Base-by-base conservation (phyloP, 1,139 yeast species). In the Pichia norvegensis region DNA sequence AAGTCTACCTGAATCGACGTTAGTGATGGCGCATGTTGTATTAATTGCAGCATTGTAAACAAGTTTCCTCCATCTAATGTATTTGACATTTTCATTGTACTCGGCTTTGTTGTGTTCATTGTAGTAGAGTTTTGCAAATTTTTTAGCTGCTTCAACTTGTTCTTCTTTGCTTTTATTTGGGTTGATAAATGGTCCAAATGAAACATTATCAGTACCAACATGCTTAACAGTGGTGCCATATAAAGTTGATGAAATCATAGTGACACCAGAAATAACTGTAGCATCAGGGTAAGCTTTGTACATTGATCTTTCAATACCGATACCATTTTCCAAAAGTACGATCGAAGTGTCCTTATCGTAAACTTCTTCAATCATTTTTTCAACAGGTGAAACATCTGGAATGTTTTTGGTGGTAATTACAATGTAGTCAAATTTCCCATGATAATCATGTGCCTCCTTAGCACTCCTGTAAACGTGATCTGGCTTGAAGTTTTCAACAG, bases 341-440 rank as follows among this genome's bases (percentile, higher is more conserved):
- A 85, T 75, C 4, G 75, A 69, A 5, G 86, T 72, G 4, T 63
- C 68, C 5, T 66, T 56, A 10, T 70, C 62, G 25, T 81, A 75
- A 1, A 78, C 85, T 1, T 82, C 78, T 25, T 62, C 69, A 47
- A 82, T 72, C 40, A 83, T 65, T 22, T 80, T 78, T 54, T 79
- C 86, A 44, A 82, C 70, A 44, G 67, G 67, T 45, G 72, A 68
- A 3, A 78, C 64, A 58, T 85, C 95, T 5, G 95, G 95, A 27
- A 83, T 70, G 55, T 81, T 83, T 59, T 85, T 85, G 40, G 87
- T 81, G 40, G 87, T 72, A 33, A 85, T 73, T 5, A 85, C 69
- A 22, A 84, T 69, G 57, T 70, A 85, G 56, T 85, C 95, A 57
- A 74, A 85, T 1, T 76, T 78, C 0, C 81, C 78, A 46, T 56